Evolutionary conservation across 2,329 filamentous ascomycete species (phyloP), one percentile per base, ranked within the genome.

Genomic region (Paecilomyces niveus): DNA sequence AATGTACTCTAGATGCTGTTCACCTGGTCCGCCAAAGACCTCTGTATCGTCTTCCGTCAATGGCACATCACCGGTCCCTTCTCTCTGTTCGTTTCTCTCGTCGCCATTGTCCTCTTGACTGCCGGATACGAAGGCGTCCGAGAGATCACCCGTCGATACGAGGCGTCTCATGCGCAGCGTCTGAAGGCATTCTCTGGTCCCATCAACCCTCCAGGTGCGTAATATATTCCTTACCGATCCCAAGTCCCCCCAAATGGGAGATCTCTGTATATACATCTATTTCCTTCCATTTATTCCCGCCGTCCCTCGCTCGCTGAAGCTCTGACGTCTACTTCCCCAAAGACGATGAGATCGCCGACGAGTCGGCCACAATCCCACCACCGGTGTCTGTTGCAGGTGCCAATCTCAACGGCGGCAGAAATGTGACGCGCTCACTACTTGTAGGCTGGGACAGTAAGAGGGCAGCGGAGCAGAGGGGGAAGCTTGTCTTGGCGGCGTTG

Each of bases 41-140:
- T 99, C 64, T 99, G 94, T 83, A 95, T 99, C 75, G 85, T 99
- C 74, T 99, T 97, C 81, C 83, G 83, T 67, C 85, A 87, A 76
- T 99, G 94, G 94, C 92, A 90, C 77, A 78, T 99, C 74, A 86
- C 83, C 62, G 86, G 87, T 61, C 86, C 87, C 2, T 69, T 84
- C 56, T 89, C 89, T 33, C 87, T 99, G 59, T 68, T 97, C 72
- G 74, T 92, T 69, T 96, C 93, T 29, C 86, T 99, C 61, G 67
- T 94, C 65, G 89, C 86, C 65, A 87, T 99, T 67, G 84, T 95
- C 60, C 82, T 89, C 61, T 81, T 99, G 63, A 89, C 89, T 33
- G 90, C 92, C n/a, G 92, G 91, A 64, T 99, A 97, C 80, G 94
- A 99, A 78, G 89, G 86, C 55, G 80, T 99, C 33, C 89, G 94